These are phyloP conservation scores for Plantago lanceolata DNA, from an alignment of 305 asterid genomes.

Conservation along the genomic window DNA sequence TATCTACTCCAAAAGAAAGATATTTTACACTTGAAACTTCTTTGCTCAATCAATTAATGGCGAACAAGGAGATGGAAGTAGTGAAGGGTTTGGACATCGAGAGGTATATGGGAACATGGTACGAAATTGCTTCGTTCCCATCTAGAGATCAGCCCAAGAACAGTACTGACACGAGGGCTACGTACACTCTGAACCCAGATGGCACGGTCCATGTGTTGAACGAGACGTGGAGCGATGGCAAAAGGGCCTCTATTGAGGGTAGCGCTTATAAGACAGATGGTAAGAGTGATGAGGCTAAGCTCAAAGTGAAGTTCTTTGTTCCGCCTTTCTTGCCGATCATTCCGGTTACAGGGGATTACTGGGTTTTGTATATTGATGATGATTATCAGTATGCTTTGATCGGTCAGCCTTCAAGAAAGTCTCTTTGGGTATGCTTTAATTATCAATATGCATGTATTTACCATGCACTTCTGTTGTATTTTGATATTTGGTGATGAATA, in stretches of 20 bases:
- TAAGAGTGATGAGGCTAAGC: slow-evolving; percentile 60
- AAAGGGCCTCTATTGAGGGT: slow-evolving; percentile 54
- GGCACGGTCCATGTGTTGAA: slow-evolving; percentile 52
- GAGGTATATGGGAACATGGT: slow-evolving; percentile 65
- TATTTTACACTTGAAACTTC: not conserved
- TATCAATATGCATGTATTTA: not conserved
- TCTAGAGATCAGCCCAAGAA: slow-evolving; percentile 44
- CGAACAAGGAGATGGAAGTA: slow-evolving; percentile 39
- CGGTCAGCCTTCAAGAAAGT: slow-evolving; percentile 47
- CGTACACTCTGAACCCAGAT: slow-evolving; percentile 44
- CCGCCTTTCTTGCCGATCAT: slow-evolving; percentile 60
- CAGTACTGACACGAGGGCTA: slow-evolving; percentile 52
- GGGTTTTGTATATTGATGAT: slow-evolving; percentile 48
- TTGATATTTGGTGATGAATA: not conserved
- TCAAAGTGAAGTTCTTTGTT: slow-evolving; percentile 51
- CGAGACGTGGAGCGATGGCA: slow-evolving; percentile 54
- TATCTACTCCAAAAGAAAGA: not conserved
- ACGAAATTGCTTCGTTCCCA: slow-evolving; percentile 60
- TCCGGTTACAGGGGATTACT: slow-evolving; percentile 54
- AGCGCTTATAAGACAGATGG: slow-evolving; percentile 46
- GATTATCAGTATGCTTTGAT: slow-evolving; percentile 48
- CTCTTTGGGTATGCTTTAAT: slow-evolving; percentile 58
- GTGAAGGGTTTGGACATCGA: slow-evolving; percentile 41
- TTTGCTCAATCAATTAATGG: slow-evolving; percentile 22
- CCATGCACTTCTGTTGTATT: not conserved